These are phyloP conservation scores for Neurospora sp. DNA, from an alignment of 495 filamentous ascomycete genomes.

Conservation along the genomic window DNA sequence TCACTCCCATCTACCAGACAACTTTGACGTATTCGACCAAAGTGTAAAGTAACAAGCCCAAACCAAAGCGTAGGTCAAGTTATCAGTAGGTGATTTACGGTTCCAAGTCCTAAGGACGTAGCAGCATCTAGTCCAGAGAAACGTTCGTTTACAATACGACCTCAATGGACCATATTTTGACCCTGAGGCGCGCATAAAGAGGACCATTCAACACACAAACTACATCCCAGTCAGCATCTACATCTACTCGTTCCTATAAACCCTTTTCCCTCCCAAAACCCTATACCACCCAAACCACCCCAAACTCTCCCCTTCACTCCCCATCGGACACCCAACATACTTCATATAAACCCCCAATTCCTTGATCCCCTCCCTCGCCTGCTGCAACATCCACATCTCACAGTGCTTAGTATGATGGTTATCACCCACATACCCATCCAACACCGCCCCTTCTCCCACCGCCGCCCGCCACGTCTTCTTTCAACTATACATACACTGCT, in stretches of 20 bases:
- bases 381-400: not conserved
- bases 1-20: too few species aligned
- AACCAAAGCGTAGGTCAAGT: too few species aligned
- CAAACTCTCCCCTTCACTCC: not conserved
- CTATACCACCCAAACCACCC: constrained; percentile 6
- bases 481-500: not conserved
- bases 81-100: too few species aligned
- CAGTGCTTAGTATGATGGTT: not conserved
- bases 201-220: too few species aligned
- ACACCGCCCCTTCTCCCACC: fast-evolving
- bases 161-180: too few species aligned
- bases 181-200: too few species aligned
- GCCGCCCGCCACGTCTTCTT: not conserved
- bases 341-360: constrained; percentile 2
- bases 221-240: too few species aligned
- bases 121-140: too few species aligned
- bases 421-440: constrained; percentile 1
- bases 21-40: too few species aligned
- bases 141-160: too few species aligned
- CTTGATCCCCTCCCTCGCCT: not conserved
- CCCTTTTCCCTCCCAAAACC: not conserved
- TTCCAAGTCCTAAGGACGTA: too few species aligned
- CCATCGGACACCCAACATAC: not conserved
- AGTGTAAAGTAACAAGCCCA: too few species aligned
- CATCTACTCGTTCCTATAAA: not conserved